Conservation (phyloP, 805 yeast species). For the Pichia phayaonensis region DNA sequence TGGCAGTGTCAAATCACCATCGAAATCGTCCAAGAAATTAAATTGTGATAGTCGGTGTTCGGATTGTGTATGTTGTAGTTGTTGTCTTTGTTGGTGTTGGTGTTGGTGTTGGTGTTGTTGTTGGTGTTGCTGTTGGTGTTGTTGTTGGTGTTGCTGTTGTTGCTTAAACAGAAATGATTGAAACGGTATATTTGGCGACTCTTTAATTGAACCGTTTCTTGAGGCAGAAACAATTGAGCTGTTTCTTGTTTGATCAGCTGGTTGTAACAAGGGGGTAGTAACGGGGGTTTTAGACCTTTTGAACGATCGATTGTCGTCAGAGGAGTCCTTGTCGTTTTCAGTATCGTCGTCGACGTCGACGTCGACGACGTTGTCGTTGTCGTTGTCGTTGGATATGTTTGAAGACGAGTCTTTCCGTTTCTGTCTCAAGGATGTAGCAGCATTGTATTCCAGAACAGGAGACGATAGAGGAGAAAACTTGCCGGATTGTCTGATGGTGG, state of each 20-base stretch:
- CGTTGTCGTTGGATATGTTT: slow-evolving; percentile 4
- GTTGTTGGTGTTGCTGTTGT: neutral
- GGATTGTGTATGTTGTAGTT: too few species aligned
- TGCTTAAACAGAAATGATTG: slow-evolving; percentile 6
- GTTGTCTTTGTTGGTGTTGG: too few species aligned
- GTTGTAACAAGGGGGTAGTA: slow-evolving; percentile 31
- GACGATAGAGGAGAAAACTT: slow-evolving; percentile 51
- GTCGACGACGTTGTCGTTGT: slow-evolving; percentile 15
- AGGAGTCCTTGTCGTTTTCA: neutral
- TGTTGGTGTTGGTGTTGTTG: neutral
- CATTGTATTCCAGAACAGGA: slow-evolving; percentile 45
- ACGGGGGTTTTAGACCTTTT: slow-evolving; percentile 34
- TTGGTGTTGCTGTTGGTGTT: too few species aligned
- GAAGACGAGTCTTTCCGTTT: slow-evolving; percentile 8
- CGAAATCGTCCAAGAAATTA: slow-evolving; percentile 11
- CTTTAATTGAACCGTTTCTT: neutral
- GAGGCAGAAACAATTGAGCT: neutral
- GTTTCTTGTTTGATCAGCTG: neutral
- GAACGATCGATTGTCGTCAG: slow-evolving; percentile 10
- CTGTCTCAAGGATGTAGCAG: slow-evolving; percentile 14
- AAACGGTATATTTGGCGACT: neutral
- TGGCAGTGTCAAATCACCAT: slow-evolving; percentile 21
- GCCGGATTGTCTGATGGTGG: neutral
- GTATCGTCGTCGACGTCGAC: neutral
- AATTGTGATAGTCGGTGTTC: neutral